Conservation (phyloP, 495 filamentous ascomycete species). For the Hyaloscypha variabilis region DNA sequence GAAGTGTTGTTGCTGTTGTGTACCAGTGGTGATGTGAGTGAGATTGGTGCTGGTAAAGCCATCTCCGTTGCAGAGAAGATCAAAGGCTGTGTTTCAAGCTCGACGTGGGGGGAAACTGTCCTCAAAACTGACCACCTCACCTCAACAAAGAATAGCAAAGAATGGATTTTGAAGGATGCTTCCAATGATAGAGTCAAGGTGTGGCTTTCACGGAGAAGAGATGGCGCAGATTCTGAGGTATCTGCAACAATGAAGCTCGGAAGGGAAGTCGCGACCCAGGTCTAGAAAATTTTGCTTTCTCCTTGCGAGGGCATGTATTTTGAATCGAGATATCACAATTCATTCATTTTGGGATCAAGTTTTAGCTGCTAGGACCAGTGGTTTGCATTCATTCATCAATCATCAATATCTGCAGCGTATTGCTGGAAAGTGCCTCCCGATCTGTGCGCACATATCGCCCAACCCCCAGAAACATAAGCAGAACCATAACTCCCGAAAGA, state of each 20-base stretch:
- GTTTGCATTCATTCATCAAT: not conserved
- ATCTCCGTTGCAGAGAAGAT: not conserved
- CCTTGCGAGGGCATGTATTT: not conserved
- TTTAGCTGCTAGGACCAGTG: not conserved
- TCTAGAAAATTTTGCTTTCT: not conserved
- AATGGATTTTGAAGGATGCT: conserved; percentile 1
- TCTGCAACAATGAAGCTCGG: not conserved
- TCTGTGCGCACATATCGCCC: not conserved
- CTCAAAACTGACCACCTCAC: not conserved
- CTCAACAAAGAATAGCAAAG: conserved; percentile 5
- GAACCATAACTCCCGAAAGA: not conserved
- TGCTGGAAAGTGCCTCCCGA: not conserved
- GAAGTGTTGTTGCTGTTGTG: not conserved
- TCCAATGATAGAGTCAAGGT: not conserved
- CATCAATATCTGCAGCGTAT: not conserved
- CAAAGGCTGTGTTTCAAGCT: not conserved
- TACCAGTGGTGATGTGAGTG: not conserved
- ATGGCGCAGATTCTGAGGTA: not conserved
- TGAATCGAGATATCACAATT: not conserved
- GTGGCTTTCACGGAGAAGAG: not conserved
- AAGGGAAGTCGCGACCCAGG: not conserved
- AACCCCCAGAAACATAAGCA: not conserved
- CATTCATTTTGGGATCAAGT: not conserved
- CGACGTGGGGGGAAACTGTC: not conserved
- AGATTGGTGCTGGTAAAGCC: not conserved